phyloP scores from a whole-genome alignment of 768 basidiomycete genomes.

The Kwoniella shandongensis region DNA sequence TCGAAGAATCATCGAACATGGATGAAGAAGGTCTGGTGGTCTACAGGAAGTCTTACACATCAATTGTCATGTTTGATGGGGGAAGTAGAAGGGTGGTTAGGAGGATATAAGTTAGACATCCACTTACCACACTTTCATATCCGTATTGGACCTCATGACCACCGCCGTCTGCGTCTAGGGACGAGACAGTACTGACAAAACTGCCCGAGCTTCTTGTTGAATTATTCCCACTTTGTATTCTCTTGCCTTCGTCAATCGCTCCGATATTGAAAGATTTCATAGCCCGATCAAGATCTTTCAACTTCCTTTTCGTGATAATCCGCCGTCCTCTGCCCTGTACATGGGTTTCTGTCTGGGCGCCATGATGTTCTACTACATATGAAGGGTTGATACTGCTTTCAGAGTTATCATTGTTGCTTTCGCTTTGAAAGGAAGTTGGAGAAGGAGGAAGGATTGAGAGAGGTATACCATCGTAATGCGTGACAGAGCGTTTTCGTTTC shows the following conservation, averaged over 20 bases:
- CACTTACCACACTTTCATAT: background rate
- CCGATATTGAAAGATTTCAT: background rate
- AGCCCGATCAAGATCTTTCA: slow-evolving; percentile 1
- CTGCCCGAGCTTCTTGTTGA: slow-evolving; percentile 3
- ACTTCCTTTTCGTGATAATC: background rate
- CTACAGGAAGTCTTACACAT: no score
- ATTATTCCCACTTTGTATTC: background rate
- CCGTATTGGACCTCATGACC: background rate
- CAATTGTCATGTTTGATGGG: no score
- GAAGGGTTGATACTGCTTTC: background rate
- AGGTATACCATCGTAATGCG: slow-evolving; percentile 11
- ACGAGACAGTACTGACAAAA: background rate
- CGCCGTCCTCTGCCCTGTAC: background rate
- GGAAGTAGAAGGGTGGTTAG: no score
- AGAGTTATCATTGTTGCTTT: background rate
- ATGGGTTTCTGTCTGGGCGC: background rate
- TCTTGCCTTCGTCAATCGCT: background rate
- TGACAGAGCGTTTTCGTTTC: slow-evolving; percentile 12
- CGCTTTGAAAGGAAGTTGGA: background rate
- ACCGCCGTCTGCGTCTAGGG: background rate
- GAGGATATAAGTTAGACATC: no score
- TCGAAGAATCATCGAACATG: no score
- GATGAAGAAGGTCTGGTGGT: no score
- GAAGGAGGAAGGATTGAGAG: slow-evolving; percentile 1
- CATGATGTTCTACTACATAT: background rate